Conservation (phyloP, 305 asterid genomes). For the Fraxinus ornus region DNA sequence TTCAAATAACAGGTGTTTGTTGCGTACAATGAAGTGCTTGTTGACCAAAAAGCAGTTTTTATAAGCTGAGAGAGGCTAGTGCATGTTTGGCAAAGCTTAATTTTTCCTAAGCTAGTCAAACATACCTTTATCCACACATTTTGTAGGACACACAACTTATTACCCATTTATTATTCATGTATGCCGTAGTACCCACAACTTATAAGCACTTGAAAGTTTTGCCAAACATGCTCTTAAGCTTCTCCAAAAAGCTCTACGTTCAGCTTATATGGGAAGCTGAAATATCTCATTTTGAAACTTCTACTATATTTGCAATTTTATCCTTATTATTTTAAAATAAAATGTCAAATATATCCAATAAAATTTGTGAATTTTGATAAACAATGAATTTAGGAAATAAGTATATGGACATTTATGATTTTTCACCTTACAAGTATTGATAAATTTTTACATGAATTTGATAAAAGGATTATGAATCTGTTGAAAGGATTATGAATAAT, state of each 20-base stretch:
- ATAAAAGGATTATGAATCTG: neutral
- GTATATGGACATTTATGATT: neutral
- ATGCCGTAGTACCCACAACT: neutral
- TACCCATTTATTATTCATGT: neutral
- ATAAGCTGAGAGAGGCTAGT: neutral
- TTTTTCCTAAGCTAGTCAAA: neutral
- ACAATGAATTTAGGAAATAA: neutral
- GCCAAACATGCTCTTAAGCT: neutral
- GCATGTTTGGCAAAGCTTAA: neutral
- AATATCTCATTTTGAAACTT: neutral
- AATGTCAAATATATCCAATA: neutral
- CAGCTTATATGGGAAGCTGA: neutral
- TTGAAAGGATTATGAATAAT: no score
- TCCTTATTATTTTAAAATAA: neutral
- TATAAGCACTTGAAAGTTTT: neutral
- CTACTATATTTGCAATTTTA: neutral
- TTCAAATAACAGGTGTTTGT: neutral
- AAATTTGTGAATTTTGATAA: neutral
- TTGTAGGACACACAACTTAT: neutral
- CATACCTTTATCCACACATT: neutral
- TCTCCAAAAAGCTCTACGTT: neutral
- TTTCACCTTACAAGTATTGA: neutral
- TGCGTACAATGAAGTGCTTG: neutral
- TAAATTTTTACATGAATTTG: neutral
- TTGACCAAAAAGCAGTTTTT: neutral